Evolutionary conservation across 2,329 filamentous ascomycete genomes (phyloP).

Genomic region (Saccharata proteae): DNA sequence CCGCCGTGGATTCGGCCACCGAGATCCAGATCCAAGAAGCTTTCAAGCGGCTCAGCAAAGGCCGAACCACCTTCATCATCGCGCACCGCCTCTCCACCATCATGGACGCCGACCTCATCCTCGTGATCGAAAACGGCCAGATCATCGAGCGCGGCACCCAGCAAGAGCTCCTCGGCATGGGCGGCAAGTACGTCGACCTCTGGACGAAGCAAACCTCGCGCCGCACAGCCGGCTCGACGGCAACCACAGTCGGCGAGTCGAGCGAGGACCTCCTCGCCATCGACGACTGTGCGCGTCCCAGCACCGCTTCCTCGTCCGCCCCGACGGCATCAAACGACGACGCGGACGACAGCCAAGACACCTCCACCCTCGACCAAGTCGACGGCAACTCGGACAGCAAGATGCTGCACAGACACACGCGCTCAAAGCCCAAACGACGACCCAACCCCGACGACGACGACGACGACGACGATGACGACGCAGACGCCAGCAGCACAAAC

Average conservation of each 20-base stretch:
- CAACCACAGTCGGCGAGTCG: constrained; percentile 3
- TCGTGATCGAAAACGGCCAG: constrained; percentile 64
- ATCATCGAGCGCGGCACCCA: constrained; percentile 72
- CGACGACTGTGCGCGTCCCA: constrained; percentile 1
- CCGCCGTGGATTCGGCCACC: constrained; percentile 66
- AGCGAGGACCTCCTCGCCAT: constrained; percentile 1
- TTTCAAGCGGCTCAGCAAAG: constrained; percentile 44
- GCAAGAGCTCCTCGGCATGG: constrained; percentile 56
- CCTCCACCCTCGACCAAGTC: constrained; percentile 1
- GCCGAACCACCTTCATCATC: constrained; percentile 55
- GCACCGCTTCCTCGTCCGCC: too few relatives aligned
- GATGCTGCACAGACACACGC: too few relatives aligned
- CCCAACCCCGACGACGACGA: too few relatives aligned
- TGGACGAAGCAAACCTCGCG: constrained; percentile 68
- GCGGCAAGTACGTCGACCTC: constrained; percentile 69
- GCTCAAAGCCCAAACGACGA: too few relatives aligned
- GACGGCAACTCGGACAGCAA: constrained; percentile 3
- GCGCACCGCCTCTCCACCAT: constrained; percentile 77
- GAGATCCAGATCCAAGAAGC: constrained; percentile 56
- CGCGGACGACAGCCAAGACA: too few relatives aligned
- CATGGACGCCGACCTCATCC: constrained; percentile 73
- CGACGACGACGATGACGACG: neutral
- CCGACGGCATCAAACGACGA: too few relatives aligned
- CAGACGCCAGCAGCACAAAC: neutral
- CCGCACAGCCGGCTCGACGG: neutral